Base-by-base conservation (phyloP, 2,329 filamentous ascomycete genomes). In the Kalmusia sp. region DNA sequence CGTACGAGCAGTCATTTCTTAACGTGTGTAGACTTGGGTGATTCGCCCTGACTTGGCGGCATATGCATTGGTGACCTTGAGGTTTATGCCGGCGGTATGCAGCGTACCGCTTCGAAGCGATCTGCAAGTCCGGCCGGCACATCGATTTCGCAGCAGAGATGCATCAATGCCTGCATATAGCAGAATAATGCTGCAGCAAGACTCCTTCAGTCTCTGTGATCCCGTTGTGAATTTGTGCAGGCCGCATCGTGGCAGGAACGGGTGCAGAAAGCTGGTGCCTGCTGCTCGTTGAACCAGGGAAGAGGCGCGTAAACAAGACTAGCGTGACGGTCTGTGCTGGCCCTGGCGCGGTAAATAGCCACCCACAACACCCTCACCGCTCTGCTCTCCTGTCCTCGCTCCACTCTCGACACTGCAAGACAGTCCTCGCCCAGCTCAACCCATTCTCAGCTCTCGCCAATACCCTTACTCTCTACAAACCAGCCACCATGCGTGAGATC, bases 401-500 rank as follows among this genome's bases (percentile, higher is more conserved):
- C 66, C 65, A 65, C 65, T 66, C 67, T 61, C 65, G 64, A 68
- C 63, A 61, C 58, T 61, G 63, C 58, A 52, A 41, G 51, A 59
- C 65, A 61, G 51, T 64, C 59, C 59, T 58, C 58, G 59, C 59
- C 57, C 65, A 67, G 62, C 63, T 62, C 55, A 54, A 48, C 51
- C 55, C 69, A 69, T 69, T 63, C 64, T 68, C 70, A 70, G 53
- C 68, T 67, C 58, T 60, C 47, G 54, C 56, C 63, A 57, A 52
- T 61, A 55, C 56, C 56, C 55, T 65, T 61, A 57, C 55, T 52
- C 59, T 61, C 55, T 49, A 53, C 46, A 49, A 54, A 52, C 40
- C 64, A 62, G 54, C 72, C 77, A 86, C 76, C 66, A 88, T 88
- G 85, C 85, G 85, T 82, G 85, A 88, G 79, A 88, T 88, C 79